A percentile compares a stretch with the other conserved stretches of the same genome.
These are phyloP conservation scores for Lactarius psammicola DNA, from an alignment of 768 basidiomycete genomes.

Conservation along the genomic window DNA sequence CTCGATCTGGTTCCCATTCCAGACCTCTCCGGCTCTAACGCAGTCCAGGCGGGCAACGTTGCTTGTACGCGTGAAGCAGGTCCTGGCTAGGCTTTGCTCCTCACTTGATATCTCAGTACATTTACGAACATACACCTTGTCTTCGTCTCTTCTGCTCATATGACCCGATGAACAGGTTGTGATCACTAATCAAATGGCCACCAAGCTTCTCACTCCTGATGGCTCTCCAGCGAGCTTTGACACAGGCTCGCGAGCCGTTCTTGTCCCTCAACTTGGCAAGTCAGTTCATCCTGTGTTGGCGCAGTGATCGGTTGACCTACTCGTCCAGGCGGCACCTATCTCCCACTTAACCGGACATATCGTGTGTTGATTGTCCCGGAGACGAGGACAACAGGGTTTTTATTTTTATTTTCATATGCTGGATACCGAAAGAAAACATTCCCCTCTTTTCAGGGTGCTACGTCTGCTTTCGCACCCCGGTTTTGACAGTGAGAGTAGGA, in stretches of 20 bases:
- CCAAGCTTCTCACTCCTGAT: conserved; percentile 61
- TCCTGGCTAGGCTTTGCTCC: conserved; percentile 49
- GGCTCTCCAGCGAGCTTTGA: conserved; percentile 67
- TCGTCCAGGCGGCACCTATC: conserved; percentile 37
- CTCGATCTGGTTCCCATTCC: conserved; percentile 68
- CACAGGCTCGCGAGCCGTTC: conserved; percentile 57
- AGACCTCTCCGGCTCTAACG: conserved; percentile 44
- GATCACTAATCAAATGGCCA: conserved; percentile 66
- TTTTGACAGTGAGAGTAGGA: conserved; percentile 25
- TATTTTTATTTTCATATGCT: conserved; percentile 15
- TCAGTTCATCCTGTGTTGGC: neutral
- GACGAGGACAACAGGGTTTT: conserved; percentile 42
- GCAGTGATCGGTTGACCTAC: conserved; percentile 1
- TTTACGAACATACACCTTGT: neutral
- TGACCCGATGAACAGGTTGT: conserved; percentile 42
- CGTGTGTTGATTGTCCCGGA: conserved; percentile 45
- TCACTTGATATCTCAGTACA: conserved; percentile 34
- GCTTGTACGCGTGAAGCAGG: conserved; percentile 53
- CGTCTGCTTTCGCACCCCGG: conserved; percentile 43
- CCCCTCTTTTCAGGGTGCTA: conserved; percentile 36
- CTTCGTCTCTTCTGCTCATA: neutral
- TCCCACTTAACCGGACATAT: conserved; percentile 45
- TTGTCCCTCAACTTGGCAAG: conserved; percentile 66
- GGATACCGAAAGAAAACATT: conserved; percentile 11
- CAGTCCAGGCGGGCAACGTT: conserved; percentile 42